Evolutionary conservation across 108 stramenopile genomes (phyloP), one percentile per base, ranked within the genome.

Genomic region (Bacterosira constricta): DNA sequence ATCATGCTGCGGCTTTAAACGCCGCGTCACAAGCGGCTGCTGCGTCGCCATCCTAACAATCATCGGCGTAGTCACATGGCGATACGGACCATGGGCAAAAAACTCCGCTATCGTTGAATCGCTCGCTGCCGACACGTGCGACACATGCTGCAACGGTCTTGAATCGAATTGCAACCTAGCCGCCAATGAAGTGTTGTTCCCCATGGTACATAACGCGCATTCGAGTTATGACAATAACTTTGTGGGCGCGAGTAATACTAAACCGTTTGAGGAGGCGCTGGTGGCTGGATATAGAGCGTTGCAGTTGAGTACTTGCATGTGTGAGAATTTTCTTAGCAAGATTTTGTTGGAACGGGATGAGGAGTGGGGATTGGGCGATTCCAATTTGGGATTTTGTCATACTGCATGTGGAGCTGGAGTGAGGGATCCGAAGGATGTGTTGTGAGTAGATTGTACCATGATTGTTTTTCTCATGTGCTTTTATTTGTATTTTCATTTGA

Each of bases 241-340:
- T 18, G 32, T 73, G 11, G 81, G 58, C 6, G 81, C 86, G 12
- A 92, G 88, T 57, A 86, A 92, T 50, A 60, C 73, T 15, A 56
- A 63, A 13, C 63, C 66, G 10, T 68, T 92, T 31, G 91, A 92
- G 60, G 47, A 63, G 39, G 86, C 91, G 1, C 49, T 92, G 29
- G 63, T 81, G 36, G 86, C 83, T 5, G 91, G 91, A 41, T 90
- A 86, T 61, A 84, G 91, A 11, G 87, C 78, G 0, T 64, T 92
- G 35, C 84, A 82, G 70, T 32, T 92, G 0, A 88, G 88, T 63
- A 52, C 85, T 51, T 89, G 91, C 62, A 68, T 83, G 30, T 92
- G 91, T 49, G 81, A 73, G 49, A 84, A 84, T 9, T 53, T 70
- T 9, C 12, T 81, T 18, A 45, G 53, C 37, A 46, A 56, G 44